Conservation (phyloP, 2,329 filamentous ascomycete species). For the Passalora sequoiae region DNA sequence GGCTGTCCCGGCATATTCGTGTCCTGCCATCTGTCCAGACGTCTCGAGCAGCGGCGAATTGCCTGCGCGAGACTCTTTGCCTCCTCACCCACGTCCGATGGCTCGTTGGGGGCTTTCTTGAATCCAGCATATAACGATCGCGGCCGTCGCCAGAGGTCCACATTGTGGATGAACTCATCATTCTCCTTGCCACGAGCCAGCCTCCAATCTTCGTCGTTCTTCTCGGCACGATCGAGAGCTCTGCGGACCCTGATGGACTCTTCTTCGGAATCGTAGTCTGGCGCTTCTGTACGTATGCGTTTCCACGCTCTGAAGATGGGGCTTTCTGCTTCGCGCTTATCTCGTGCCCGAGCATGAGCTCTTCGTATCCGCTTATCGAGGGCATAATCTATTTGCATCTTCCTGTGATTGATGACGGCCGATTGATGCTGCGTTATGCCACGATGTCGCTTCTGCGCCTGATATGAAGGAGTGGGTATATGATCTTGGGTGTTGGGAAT, state of each 20-base stretch:
- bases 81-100: constrained; percentile 74
- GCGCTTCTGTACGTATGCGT: constrained; percentile 50
- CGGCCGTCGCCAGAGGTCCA: constrained; percentile 22
- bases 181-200: constrained; percentile 29
- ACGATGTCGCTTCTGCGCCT: constrained; percentile 53
- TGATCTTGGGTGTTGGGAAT: constrained; percentile 25
- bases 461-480: constrained; percentile 32
- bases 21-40: constrained; percentile 65
- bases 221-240: constrained; percentile 31
- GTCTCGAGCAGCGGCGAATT: constrained; percentile 57
- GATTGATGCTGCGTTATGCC: constrained; percentile 77
- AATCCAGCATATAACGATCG: constrained; percentile 46
- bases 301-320: constrained; percentile 62
- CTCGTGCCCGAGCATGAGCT: constrained; percentile 60
- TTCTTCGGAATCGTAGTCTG: constrained; percentile 46
- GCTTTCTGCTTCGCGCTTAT: constrained; percentile 59
- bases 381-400: constrained; percentile 74
- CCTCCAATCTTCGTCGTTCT: constrained; percentile 33
- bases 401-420: constrained; percentile 72
- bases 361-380: constrained; percentile 67
- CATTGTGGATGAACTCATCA: constrained; percentile 22
- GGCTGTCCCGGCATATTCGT: constrained; percentile 27
- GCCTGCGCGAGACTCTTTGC: constrained; percentile 61
- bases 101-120: constrained; percentile 55
- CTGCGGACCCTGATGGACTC: constrained; percentile 29